Evolutionary conservation across 495 filamentous ascomycete species (phyloP), one percentile per base, ranked within the genome.

Genomic region (Penicillium lividum): DNA sequence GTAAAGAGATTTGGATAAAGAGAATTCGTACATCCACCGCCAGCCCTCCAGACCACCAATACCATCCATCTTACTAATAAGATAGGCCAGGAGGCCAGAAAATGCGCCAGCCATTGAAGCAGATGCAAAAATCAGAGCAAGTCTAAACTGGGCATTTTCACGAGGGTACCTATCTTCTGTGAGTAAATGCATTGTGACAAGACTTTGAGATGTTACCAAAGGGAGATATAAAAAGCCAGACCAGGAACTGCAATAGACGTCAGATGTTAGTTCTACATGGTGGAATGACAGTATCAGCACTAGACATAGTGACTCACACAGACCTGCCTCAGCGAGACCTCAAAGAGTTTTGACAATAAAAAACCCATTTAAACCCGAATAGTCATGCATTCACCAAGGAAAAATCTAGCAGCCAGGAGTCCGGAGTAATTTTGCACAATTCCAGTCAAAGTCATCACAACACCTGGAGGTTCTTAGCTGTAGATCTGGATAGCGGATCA

Each of bases 351-450:
- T 11, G 29, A 1, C 13, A 13, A 18, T 40, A 0, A 29, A 22
- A 29, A 7, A 15, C 3, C 11, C 40, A 31, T 31, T 16, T 5
- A 10, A 5, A 33, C 11, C 8, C 3, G 6, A 18, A 31, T 3
- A 5, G 13, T 28, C 29, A 38, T 30, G 8, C 15, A 66, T 69
- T 10, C 80, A 61, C 90, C 89, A 4, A 93, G 77, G 66, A 92
- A 88, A 76, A 93, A 93, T 10, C 87, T 79, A 2, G 88, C 88
- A 3, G 83, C 76, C 6, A 93, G 71, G 4, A 94, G 75, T 16
- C 90, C 89, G 25, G 70, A 71, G 68, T 87, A 92, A 61, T 82
- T 89, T 57, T 83, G 72, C 8, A 89, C 85, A 0, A 94, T 69
- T 4, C 90, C 91, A 67, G 92, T 89, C 55, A 83, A 79, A 3